Conservation (phyloP, 1,139 yeast species). For the Nakaseomyces nivariensis region DNA sequence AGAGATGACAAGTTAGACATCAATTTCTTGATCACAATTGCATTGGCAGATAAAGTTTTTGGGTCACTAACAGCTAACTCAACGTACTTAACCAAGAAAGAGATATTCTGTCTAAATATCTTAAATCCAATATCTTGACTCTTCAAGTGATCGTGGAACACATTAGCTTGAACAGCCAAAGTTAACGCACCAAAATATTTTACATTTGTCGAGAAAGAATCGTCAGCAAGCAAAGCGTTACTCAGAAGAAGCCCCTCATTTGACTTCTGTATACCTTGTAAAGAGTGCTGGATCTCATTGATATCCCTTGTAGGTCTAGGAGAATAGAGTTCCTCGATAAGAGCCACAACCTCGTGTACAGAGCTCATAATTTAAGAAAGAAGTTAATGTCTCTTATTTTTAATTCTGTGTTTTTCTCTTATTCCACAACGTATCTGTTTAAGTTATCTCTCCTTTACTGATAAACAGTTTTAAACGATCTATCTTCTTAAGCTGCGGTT, state of each 20-base stretch:
- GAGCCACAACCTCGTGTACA: slow-evolving; percentile 19
- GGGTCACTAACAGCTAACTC: slow-evolving; percentile 9
- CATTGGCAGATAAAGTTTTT: slow-evolving; percentile 7
- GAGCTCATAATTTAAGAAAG: slow-evolving; percentile 9
- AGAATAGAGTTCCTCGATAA: slow-evolving; percentile 25
- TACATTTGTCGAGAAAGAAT: slow-evolving; percentile 37
- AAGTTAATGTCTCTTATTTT: too few species aligned
- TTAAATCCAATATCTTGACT: slow-evolving; percentile 16
- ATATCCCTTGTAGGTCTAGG: slow-evolving; percentile 33
- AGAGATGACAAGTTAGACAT: slow-evolving; percentile 47
- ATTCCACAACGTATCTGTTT: too few species aligned
- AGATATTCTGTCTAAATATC: slow-evolving; percentile 21
- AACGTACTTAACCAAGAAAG: slow-evolving; percentile 15
- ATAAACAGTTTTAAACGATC: too few species aligned
- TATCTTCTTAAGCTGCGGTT: too few species aligned
- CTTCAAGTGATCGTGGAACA: slow-evolving; percentile 10
- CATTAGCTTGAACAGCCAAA: slow-evolving; percentile 46
- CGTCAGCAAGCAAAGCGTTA: slow-evolving; percentile 35
- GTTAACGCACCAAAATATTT: slow-evolving; percentile 69
- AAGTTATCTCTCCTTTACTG: too few species aligned
- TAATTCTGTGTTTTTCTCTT: too few species aligned
- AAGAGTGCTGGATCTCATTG: slow-evolving; percentile 37
- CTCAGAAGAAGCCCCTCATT: slow-evolving; percentile 44
- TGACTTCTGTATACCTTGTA: slow-evolving; percentile 49
- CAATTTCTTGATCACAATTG: slow-evolving; percentile 36